Evolutionary conservation across 768 basidiomycete species (phyloP), one percentile per base, ranked within the genome.

Genomic region (Mycena crocata): DNA sequence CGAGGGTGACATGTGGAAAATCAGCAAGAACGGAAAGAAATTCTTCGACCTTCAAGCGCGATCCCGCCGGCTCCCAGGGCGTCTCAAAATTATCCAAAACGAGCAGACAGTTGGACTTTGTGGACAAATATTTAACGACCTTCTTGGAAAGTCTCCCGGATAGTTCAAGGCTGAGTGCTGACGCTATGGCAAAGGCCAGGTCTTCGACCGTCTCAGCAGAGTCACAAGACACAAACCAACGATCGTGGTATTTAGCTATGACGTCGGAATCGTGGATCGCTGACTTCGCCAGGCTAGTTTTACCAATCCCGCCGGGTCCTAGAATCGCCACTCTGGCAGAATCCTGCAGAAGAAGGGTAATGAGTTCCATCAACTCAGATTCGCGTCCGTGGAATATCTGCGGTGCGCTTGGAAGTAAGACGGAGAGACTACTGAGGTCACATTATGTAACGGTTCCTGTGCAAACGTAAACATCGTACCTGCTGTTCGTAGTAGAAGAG

Each of bases 341-440:
- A 17, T 55, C 61, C 39, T 62, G 60, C 32, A 24, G 21, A 10
- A 52, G n/a, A 23, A n/a, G n/a, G 14, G 40, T 13, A 12, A 44
- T 31, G 5, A 52, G 9, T 23, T 42, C 39, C 21, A n/a, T 31
- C 50, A 62, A 30, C 42, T 62, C 61, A 14, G 51, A 52, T n/a
- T 62, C 40, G 32, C 61, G 51, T 14, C 61, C 61, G 32, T 62
- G 51, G 24, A 62, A 62, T 46, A 62, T 54, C 5, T 54, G 61
- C 17, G 61, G 61, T 10, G 49, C 56, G 17, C 32, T 21, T 23
- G 42, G 42, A 44, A 23, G 42, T 5, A 44, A 17, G 4, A 23
- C 9, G 7, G 42, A 44, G n/a, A 44, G n/a, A 23, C 5, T 23
- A 44, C n/a, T 44, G 17, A 23, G 24, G 15, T 15, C 15, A 8